Base-by-base conservation (phyloP, 2,329 filamentous ascomycete species). In the Scedosporium dehoogii region DNA sequence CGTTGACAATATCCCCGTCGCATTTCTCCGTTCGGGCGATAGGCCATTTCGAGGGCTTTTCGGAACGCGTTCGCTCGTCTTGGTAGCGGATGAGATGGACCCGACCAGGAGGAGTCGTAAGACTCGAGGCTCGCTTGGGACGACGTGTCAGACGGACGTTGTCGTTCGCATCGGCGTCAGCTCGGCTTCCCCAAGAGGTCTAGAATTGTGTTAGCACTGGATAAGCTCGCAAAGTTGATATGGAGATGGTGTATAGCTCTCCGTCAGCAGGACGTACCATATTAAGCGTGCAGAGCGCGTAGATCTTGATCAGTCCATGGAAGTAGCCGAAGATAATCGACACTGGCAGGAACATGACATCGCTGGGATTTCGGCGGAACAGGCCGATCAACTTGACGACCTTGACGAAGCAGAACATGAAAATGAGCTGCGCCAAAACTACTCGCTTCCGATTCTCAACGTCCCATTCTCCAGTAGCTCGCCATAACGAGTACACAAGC, bases 111-210 rank as follows among this genome's bases (percentile, higher is more conserved):
- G 61, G 61, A 14, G 61, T 62, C 14, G 61, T 62, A 25, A 62
- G 61, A 29, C 61, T 62, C 14, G 56, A 46, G 14, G 61, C 58
- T 46, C 61, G n/a, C 67, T 71, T 71, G 16, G 80, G 79, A 44
- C 75, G 74, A 38, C 73, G 78, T 46, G 75, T 83, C 78, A 90
- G 85, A 70, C 89, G 86, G 68, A 85, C 81, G 66, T 82, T 83
- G 74, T 96, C 89, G 74, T 96, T 89, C 68, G 88, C 83, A 75
- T 97, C 92, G 71, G 91, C 92, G 69, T 94, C 92, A 69, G 91
- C 90, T 75, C 92, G 88, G 76, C 91, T 96, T 71, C 92, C 92
- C 92, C 92, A 97, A 60, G 92, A 93, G 55, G 92, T 97, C 92
- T 97, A 51, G 59, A 23, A 29, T 44, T 44, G 27, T 27, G 63